Evolutionary conservation across 331 rosid species (phyloP), one percentile per base, ranked within the genome.

Genomic region (Quercus tomentella): DNA sequence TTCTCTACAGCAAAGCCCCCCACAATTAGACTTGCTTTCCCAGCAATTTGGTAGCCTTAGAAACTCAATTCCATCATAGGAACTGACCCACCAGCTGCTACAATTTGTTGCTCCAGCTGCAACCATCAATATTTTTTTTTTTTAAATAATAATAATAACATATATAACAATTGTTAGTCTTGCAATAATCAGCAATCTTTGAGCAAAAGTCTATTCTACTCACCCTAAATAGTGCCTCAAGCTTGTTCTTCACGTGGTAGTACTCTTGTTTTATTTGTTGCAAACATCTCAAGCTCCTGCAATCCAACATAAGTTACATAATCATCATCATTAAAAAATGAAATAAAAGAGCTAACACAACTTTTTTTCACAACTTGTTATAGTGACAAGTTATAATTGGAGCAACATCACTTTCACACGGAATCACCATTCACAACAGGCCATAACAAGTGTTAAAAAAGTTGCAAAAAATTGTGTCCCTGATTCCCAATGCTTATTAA

Each of bases 91-190:
- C 99, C 99, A 76, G 97, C 99, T 75, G 91, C 90, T 80, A 90
- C 85, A 81, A 96, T 93, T 83, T 91, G 98, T 71, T 89, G 94
- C 87, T 96, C 99, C 73, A 93, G 88, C 99, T 96, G 92, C 88
- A 95, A 70, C 25, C 63, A 75, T 23, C 72, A 51, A 77, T 10
- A 77, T 71, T 73, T 9, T 28, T 70, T 56, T 14, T 23, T 23
- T 23, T 23, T 23, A 35, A 70, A 16, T 51, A 56, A 25, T 9
- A 23, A 17, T 5, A 31, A 31, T 25, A 49, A 14, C 6, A 15
- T 41, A 14, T 4, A 55, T n/a, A 80, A 51, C 35, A 83, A 73
- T 62, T 18, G 43, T 37, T 55, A 28, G 58, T 45, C 35, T 72
- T 79, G 14, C 81, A 77, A 28, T 37, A 11, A 26, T 21, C 3